Evolutionary conservation across 129 eudicot species (phyloP), one percentile per base, ranked within the genome.

Genomic region (Calendula officinalis): DNA sequence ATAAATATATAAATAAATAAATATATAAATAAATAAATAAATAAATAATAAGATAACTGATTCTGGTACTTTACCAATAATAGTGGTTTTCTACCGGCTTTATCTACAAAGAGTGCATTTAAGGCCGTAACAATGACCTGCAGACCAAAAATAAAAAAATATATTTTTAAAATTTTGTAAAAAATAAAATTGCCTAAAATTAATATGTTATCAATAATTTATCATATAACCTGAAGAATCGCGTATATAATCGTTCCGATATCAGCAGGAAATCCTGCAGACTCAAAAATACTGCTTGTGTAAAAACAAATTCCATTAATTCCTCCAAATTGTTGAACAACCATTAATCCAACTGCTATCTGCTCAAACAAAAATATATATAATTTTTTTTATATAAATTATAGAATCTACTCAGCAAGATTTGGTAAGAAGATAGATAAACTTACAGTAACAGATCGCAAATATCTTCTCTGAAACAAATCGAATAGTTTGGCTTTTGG

Each of bases 61-160:
- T 63, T 3, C 43, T 71, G 35, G 35, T 27, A 40, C 2, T 67
- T 57, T 84, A 91, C 98, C 91, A 91, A 75, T 71, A 91, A 50
- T 52, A 87, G 83, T 54, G 98, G 98, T 75, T 87, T 91, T 73
- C 96, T 81, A 75, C 98, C 98, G n/a, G 90, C 88, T 77, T 75
- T 91, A 79, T 91, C 98, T 3, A 91, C 83, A 47, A 88, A 78
- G 45, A 78, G 51, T 51, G 98, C 90, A 56, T 84, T 91, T 17
- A 81, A 50, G 59, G 80, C 94, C 41, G 98, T 91, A 70, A 91
- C 39, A 5, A 78, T 62, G 51, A 86, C 82, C 95, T 83, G 76
- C 8, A 36, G 60, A 17, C 45, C 11, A 65, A 52, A 60, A 12
- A 8, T 32, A 39, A 8, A 2, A 16, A 17, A 14, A 41, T 22